phyloP scores from a whole-genome alignment of 495 filamentous ascomycete species.

The Cladorrhinum samala region DNA sequence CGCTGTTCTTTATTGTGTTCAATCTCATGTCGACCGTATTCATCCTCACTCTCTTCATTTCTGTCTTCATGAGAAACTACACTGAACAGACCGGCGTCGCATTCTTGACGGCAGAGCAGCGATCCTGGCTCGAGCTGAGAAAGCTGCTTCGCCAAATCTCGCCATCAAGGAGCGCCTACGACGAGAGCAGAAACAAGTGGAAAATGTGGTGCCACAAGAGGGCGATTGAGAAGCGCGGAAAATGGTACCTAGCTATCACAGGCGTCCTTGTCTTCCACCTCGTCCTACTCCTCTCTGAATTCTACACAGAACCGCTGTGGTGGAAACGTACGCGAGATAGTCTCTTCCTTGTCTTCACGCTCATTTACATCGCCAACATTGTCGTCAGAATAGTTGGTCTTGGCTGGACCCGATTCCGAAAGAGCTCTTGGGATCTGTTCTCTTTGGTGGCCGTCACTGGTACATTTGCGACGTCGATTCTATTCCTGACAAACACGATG shows the following conservation, averaged over 20 bases:
- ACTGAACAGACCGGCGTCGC: constrained; percentile 98
- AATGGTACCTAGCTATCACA: constrained; percentile 82
- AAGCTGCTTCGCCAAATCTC: constrained; percentile 92
- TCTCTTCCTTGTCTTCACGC: constrained; percentile 76
- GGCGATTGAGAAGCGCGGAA: constrained; percentile 89
- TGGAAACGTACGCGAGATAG: constrained; percentile 67
- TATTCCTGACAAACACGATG: constrained; percentile 50
- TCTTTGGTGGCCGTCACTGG: constrained; percentile 81
- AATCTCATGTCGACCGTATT: constrained; percentile 97
- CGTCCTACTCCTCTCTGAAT: constrained; percentile 77
- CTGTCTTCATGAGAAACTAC: constrained; percentile 99
- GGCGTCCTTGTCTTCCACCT: constrained; percentile 74
- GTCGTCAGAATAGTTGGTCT: constrained; percentile 79
- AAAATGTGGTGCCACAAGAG: constrained; percentile 90
- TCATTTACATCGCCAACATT: constrained; percentile 82
- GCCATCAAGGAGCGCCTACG: constrained; percentile 80
- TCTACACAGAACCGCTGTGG: constrained; percentile 59
- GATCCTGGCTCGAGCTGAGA: constrained; percentile 91
- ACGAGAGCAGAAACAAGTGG: constrained; percentile 66
- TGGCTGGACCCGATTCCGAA: constrained; percentile 86
- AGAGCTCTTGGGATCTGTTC: constrained; percentile 93
- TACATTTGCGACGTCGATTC: constrained; percentile 68
- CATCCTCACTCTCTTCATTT: constrained; percentile 95
- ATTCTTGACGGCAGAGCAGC: constrained; percentile 91
- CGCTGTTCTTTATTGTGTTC: constrained; percentile 91